Conservation (phyloP, 2,329 filamentous ascomycete genomes). For the Blastomyces gilchristii region DNA sequence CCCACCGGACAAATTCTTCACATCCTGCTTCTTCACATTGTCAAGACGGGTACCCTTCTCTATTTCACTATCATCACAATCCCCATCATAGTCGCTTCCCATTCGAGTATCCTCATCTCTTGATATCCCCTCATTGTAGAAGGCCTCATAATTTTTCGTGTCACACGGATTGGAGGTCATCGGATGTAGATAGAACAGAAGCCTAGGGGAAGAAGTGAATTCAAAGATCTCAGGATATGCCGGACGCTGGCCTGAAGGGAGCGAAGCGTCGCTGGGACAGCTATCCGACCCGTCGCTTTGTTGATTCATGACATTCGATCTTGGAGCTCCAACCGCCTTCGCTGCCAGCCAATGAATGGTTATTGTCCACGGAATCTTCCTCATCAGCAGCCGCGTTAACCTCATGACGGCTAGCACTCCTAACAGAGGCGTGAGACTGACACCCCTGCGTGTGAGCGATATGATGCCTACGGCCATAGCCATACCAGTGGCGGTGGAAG, state of each 20-base stretch:
- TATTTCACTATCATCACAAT: background rate
- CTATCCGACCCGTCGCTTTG: too few species aligned
- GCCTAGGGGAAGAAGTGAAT: too few species aligned
- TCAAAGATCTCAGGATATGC: too few species aligned
- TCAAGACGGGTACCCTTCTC: background rate
- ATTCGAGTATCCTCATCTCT: background rate
- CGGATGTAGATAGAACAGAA: too few species aligned
- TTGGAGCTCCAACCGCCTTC: background rate
- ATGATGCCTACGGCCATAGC: background rate
- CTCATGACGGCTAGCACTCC: background rate
- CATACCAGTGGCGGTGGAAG: background rate
- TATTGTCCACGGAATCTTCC: background rate
- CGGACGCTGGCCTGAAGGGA: too few species aligned
- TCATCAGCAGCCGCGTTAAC: background rate
- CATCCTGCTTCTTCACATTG: conserved; percentile 18
- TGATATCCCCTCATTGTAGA: too few species aligned
- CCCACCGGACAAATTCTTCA: conserved; percentile 20
- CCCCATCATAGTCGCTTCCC: background rate
- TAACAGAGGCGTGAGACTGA: background rate
- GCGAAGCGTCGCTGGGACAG: too few species aligned
- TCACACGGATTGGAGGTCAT: too few species aligned
- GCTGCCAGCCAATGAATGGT: background rate
- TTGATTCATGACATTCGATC: background rate
- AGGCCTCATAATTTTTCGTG: too few species aligned
- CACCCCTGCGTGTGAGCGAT: background rate